phyloP scores from a whole-genome alignment of 768 basidiomycete species.

The Pluteus cervinus region DNA sequence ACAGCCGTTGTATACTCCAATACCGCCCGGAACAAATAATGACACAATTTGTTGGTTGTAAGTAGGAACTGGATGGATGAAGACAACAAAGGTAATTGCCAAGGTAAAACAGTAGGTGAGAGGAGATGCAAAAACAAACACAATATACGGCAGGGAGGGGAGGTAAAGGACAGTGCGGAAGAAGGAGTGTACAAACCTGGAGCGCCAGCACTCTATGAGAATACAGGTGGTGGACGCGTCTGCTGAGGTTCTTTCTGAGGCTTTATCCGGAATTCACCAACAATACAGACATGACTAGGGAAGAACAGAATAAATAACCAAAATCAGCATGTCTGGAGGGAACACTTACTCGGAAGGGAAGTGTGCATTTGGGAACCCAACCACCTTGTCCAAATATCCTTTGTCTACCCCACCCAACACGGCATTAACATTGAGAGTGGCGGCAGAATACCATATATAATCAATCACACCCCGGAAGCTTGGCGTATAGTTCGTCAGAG shows the following conservation, averaged over 20 bases:
- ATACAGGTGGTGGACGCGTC: conserved; percentile 15
- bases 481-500: conserved; percentile 88
- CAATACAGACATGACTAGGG: conserved; percentile 64
- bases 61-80: too few species aligned
- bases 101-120: too few species aligned
- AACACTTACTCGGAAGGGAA: conserved; percentile 91
- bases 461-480: conserved; percentile 85
- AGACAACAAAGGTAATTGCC: too few species aligned
- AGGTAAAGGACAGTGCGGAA: background rate
- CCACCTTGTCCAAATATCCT: conserved; percentile 79
- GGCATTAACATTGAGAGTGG: conserved; percentile 68
- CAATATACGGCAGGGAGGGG: conserved; percentile 1
- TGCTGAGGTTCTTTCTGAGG: conserved; percentile 46
- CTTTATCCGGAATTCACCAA: conserved; percentile 74
- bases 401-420: conserved; percentile 88
- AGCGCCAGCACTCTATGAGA: background rate
- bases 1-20: too few species aligned
- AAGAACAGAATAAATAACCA: conserved; percentile 7
- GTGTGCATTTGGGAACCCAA: conserved; percentile 95
- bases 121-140: conserved; percentile 1
- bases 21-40: too few species aligned
- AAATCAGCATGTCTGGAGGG: conserved; percentile 5
- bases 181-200: background rate
- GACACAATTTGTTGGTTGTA: too few species aligned
- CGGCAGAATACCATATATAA: conserved; percentile 87